Evolutionary conservation across 2,329 filamentous ascomycete genomes (phyloP).

Genomic region (Colletotrichum musicola): DNA sequence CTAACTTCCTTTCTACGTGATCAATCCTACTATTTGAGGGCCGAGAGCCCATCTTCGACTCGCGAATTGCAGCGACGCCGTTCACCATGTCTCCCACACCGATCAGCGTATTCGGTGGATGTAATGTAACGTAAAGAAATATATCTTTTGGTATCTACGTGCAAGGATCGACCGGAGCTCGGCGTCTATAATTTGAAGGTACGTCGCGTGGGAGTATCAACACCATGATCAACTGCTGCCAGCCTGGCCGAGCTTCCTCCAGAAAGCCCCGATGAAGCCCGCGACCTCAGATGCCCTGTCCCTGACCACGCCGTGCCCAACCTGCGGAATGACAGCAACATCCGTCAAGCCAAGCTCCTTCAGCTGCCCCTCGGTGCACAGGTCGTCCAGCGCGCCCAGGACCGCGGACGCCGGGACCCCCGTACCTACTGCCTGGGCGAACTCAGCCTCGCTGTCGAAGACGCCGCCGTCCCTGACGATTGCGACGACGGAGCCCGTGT

Average conservation of each 20-base stretch:
- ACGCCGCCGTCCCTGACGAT: constrained; percentile 61
- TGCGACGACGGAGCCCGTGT: constrained; percentile 58
- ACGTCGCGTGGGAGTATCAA: too few species aligned
- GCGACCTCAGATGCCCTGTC: constrained; percentile 42
- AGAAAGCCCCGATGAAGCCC: constrained; percentile 36
- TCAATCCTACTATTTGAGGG: too few species aligned
- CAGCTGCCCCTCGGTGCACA: constrained; percentile 41
- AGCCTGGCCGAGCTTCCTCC: constrained; percentile 28
- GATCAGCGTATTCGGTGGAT: too few species aligned
- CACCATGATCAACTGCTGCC: not conserved
- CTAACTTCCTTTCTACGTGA: too few species aligned
- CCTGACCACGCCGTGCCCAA: constrained; percentile 44
- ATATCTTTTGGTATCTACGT: too few species aligned
- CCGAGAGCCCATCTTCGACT: too few species aligned
- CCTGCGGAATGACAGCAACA: constrained; percentile 42
- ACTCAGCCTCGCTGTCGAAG: constrained; percentile 48
- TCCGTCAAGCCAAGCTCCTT: constrained; percentile 39
- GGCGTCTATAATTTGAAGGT: too few species aligned
- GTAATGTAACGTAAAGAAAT: too few species aligned
- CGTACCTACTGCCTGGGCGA: constrained; percentile 37
- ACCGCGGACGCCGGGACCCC: constrained; percentile 39
- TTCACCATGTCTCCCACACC: too few species aligned
- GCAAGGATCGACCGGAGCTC: too few species aligned
- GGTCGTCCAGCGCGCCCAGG: constrained; percentile 44
- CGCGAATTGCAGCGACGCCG: too few species aligned